Percentiles rank a stretch among this genome's conserved stretches.
Evolutionary conservation across 2,329 filamentous ascomycete genomes (phyloP).

Genomic region (Cadophora sp.): DNA sequence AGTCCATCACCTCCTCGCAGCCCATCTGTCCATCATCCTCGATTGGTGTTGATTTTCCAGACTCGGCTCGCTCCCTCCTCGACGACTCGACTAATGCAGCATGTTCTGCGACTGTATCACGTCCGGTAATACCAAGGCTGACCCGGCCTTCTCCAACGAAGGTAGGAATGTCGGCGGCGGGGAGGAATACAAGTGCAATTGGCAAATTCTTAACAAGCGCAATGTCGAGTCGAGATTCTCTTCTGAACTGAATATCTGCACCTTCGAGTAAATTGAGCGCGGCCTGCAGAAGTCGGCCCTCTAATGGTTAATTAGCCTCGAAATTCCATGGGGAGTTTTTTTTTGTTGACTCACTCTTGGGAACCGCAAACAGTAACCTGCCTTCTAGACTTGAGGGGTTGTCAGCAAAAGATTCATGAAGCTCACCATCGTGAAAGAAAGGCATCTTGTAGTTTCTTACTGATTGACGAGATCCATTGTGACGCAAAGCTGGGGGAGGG

Average conservation of each 20-base stretch:
- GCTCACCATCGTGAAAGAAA: conserved; percentile 29
- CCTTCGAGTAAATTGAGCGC: conserved; percentile 90
- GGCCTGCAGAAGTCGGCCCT: conserved; percentile 90
- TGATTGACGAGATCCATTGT: conserved; percentile 68
- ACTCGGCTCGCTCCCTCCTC: conserved; percentile 55
- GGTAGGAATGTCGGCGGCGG: conserved; percentile 94
- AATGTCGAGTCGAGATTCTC: conserved; percentile 94
- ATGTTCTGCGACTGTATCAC: conserved; percentile 92
- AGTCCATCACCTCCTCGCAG: conserved; percentile 84
- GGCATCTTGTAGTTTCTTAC: conserved; percentile 47
- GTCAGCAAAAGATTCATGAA: conserved; percentile 53
- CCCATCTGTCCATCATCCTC: conserved; percentile 51
- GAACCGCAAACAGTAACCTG: conserved; percentile 94
- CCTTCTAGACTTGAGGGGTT: conserved; percentile 76
- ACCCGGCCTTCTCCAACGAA: conserved; percentile 96
- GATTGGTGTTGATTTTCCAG: conserved; percentile 51
- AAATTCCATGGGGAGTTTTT: background rate
- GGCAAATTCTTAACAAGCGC: conserved; percentile 96
- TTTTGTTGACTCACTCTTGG: conserved; percentile 77
- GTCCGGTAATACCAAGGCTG: conserved; percentile 92
- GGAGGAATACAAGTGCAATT: conserved; percentile 95
- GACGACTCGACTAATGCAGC: conserved; percentile 66
- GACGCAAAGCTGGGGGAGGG: conserved; percentile 14
- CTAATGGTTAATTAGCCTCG: conserved; percentile 51
- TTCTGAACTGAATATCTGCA: conserved; percentile 94